These are phyloP conservation scores for Solanum piurae DNA, from an alignment of 257 asterid genomes.

Conservation along the genomic window DNA sequence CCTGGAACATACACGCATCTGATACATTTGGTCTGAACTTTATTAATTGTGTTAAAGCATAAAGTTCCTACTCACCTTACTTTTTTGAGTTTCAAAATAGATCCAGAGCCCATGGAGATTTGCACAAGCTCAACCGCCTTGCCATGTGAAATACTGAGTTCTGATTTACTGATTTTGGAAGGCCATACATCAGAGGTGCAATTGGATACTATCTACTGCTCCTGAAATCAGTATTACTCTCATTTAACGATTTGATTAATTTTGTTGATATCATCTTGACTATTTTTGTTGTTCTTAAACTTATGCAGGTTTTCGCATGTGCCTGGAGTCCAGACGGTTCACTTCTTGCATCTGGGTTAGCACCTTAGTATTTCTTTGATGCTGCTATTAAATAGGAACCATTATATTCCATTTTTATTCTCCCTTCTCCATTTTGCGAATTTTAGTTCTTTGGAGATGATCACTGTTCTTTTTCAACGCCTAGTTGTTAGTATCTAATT, in stretches of 20 bases:
- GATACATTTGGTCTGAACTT: neutral
- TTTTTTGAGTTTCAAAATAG: constrained; percentile 27
- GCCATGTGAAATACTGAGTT: constrained; percentile 59
- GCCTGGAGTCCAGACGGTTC: constrained; percentile 93
- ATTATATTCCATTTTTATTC: neutral
- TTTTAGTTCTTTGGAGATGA: neutral
- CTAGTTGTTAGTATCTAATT: neutral
- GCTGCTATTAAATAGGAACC: neutral
- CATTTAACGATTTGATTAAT: neutral
- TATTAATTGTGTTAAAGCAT: neutral
- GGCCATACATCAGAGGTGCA: constrained; percentile 98
- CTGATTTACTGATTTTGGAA: constrained; percentile 69
- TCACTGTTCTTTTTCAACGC: neutral
- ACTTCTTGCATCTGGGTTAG: constrained; percentile 98
- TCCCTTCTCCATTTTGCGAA: neutral
- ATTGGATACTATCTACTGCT: neutral
- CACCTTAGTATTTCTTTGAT: neutral
- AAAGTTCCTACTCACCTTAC: constrained; percentile 2
- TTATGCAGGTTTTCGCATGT: constrained; percentile 92
- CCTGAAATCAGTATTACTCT: neutral
- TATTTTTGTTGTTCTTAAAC: neutral
- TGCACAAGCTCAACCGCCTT: constrained; percentile 43
- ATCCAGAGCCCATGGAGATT: constrained; percentile 87
- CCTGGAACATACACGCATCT: neutral
- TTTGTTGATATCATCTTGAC: neutral